These are phyloP conservation scores for Ophiostoma angusticollis DNA, from an alignment of 2,329 filamentous ascomycete genomes.

Conservation along the genomic window DNA sequence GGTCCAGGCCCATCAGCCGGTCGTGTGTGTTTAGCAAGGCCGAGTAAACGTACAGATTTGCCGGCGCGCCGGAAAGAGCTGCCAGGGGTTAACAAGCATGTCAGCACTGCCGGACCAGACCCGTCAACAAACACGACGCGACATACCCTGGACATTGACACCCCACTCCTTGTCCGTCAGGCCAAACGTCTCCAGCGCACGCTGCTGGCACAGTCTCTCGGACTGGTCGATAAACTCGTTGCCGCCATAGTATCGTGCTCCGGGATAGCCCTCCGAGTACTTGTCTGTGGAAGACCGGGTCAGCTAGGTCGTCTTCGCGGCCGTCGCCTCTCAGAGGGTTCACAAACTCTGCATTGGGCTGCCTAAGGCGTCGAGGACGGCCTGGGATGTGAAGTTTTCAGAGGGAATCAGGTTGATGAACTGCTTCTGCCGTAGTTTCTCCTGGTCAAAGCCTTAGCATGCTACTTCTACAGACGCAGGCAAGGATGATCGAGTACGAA, in stretches of 20 bases:
- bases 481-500: slow-evolving; percentile 24
- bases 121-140: slow-evolving; percentile 9
- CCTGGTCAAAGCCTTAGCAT: slow-evolving; percentile 36
- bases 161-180: slow-evolving; percentile 82
- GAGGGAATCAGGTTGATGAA: slow-evolving; percentile 97
- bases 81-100: slow-evolving; percentile 1
- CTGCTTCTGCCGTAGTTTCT: slow-evolving; percentile 92
- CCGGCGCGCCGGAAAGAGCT: slow-evolving; percentile 64
- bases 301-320: not conserved
- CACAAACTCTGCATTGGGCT: slow-evolving; percentile 85
- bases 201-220: slow-evolving; percentile 78
- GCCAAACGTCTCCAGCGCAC: slow-evolving; percentile 77
- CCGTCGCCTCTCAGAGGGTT: not conserved
- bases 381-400: slow-evolving; percentile 90
- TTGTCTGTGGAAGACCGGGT: slow-evolving; percentile 54
- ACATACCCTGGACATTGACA: slow-evolving; percentile 81
- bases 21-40: slow-evolving; percentile 88
- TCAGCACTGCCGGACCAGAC: too few relatives aligned
- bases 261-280: slow-evolving; percentile 96
- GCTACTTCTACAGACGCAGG: not conserved
- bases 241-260: slow-evolving; percentile 89
- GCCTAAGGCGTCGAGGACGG: slow-evolving; percentile 79
- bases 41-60: slow-evolving; percentile 89
- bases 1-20: slow-evolving; percentile 89
- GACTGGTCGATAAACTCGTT: slow-evolving; percentile 93